Evolutionary conservation across 2,329 filamentous ascomycete species (phyloP).

Genomic region (Colletotrichum truncatum): DNA sequence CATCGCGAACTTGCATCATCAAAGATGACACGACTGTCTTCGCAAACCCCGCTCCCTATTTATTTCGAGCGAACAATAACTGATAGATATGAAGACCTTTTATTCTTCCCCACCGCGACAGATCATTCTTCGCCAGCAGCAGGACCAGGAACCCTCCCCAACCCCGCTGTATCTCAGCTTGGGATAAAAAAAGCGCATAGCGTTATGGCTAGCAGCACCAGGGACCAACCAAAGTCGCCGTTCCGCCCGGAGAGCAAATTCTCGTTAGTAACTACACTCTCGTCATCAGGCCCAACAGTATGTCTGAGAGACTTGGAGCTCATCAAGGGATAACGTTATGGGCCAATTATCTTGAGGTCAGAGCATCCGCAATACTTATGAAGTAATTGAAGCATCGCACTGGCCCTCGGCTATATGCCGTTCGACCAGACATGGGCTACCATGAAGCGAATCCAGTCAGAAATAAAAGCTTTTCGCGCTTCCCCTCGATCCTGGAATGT

Average conservation of each 20-base stretch:
- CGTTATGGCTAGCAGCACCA: neutral
- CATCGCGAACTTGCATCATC: neutral
- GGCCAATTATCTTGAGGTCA: neutral
- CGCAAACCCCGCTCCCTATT: neutral
- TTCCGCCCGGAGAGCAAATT: slow-evolving; percentile 1
- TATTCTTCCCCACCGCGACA: neutral
- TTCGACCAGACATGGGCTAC: no score
- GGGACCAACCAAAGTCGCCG: neutral
- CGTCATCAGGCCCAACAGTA: neutral
- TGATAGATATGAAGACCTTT: neutral
- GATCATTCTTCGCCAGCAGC: neutral
- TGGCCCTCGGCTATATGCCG: no score
- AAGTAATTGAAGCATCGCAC: no score
- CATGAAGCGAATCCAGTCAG: no score
- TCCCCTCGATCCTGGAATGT: no score
- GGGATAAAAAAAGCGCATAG: neutral
- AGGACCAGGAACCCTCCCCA: neutral
- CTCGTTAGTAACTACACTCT: neutral
- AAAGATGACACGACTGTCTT: neutral
- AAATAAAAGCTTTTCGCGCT: no score
- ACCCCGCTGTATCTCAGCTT: neutral
- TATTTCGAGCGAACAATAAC: neutral
- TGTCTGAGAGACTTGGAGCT: neutral
- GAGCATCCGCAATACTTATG: neutral
- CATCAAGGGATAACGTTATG: neutral